Evolutionary conservation across 2,329 filamentous ascomycete species (phyloP), one percentile per base, ranked within the genome.

Genomic region (Cercospora canescens): DNA sequence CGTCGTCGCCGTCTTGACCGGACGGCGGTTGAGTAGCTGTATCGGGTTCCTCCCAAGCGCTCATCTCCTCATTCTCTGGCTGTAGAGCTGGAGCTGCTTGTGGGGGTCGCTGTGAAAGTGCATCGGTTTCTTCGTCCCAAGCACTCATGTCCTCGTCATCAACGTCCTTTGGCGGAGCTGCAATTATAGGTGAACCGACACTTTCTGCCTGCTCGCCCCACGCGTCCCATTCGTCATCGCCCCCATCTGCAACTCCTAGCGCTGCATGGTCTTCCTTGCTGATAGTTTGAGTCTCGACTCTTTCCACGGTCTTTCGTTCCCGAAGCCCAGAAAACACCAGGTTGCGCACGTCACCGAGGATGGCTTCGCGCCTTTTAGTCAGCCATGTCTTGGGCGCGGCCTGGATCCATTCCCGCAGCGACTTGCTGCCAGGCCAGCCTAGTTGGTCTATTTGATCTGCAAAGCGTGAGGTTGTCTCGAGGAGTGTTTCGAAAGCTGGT

Each of bases 371-470:
- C 70, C 93, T 90, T 76, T 93, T 94, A 2, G 87, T 87, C 14
- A 98, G 85, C 95, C 95, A 99, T 28, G 93, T 89, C 64, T 88
- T 88, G 0, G 93, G 91, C 1, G 92, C 91, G 67, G 90, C 89
- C 45, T 89, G 87, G 0, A 92, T 89, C 94, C 95, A 99, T 26
- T 92, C 88, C 52, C 87, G 84, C 39, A 99, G 80, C 34, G 89
- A 86, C 62, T 81, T 80, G 55, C 84, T 81, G 3, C 85, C 86
- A 16, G 84, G 83, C 84, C 92, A 94, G 0, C 86, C 84, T 18
- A 89, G 81, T 7, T 81, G 79, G 37, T 87, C 83, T 7, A 98
- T 79, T 1, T 82, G 83, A 6, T 83, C 79, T 61, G 89, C 90
- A 72, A 98, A 91, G 0, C 80, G 77, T 28, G 83, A 81, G 0